A percentile compares a stretch with the other conserved stretches of the same genome.
Evolutionary conservation across 306 rosid genomes (phyloP).

Genomic region (Vigna angularis): DNA sequence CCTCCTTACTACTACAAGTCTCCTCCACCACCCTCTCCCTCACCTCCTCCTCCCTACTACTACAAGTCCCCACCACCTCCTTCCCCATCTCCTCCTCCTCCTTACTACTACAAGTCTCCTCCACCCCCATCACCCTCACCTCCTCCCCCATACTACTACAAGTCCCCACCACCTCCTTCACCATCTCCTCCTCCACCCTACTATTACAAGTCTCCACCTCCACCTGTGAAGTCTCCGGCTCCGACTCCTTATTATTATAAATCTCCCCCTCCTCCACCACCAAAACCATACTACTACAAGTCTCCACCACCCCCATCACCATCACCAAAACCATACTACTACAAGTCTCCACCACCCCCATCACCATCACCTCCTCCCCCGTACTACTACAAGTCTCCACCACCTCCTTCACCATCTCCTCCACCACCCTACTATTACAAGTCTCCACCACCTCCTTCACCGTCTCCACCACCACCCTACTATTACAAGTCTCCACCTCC

Average conservation of each 20-base stretch:
- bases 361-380: constrained; percentile 41
- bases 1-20: constrained; percentile 44
- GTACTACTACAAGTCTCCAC: constrained; percentile 36
- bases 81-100: constrained; percentile 32
- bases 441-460: constrained; percentile 47
- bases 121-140: constrained; percentile 59
- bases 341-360: constrained; percentile 40
- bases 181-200: constrained; percentile 47
- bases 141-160: constrained; percentile 35
- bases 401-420: constrained; percentile 34
- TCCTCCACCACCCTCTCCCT: constrained; percentile 38
- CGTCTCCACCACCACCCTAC: constrained; percentile 24
- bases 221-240: constrained; percentile 40
- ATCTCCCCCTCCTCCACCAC: constrained; percentile 44
- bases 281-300: constrained; percentile 12
- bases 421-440: constrained; percentile 24
- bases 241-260: constrained; percentile 44
- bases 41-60: constrained; percentile 38
- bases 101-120: constrained; percentile 58
- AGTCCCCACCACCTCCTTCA: constrained; percentile 56
- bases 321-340: background rate
- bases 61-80: constrained; percentile 77
- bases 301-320: constrained; percentile 42
- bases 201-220: constrained; percentile 43
- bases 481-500: constrained; percentile 41